Evolutionary conservation across 192 early-diverging fungal species (phyloP), one percentile per base, ranked within the genome.

Genomic region (Coemansia sp.): DNA sequence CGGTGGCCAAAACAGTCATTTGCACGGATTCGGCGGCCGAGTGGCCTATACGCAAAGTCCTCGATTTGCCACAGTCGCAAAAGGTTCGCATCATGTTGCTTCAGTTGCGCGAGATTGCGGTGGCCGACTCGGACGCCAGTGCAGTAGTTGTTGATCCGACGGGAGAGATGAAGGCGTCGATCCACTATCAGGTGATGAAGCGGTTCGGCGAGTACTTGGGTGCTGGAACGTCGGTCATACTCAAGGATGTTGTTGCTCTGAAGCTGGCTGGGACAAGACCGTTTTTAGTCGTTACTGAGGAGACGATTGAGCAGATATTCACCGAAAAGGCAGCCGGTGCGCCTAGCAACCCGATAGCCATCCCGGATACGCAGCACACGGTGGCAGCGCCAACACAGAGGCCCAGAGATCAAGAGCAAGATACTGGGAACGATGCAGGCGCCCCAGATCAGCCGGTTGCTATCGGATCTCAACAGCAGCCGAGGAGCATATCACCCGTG

Each of bases 131-230:
- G 0, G 76, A 83, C 35, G 70, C 70, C 5, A 65, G 63, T 34
- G 74, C 64, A 5, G 59, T 72, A 36, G 34, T 79, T 3, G 73
- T 76, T 14, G 81, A 83, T 38, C 81, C 81, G 2, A 79, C 81
- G 0, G 81, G 81, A 33, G 73, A 75, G 60, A 74, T 80, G 55
- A 22, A 54, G 3, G 77, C 72, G 13, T 80, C 77, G n/a, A 69
- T 80, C n/a, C 77, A 80, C 49, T 23, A 50, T 1, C 62, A 50
- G 34, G 73, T 80, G 3, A 62, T 75, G 58, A 62, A 59, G 13
- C 64, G 69, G 10, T 66, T 75, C 6, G 56, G 58, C 11, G 29
- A 70, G 11, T 70, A 67, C 38, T 46, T 74, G 23, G 69, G 48
- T 15, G 73, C 59, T 23, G 77, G 73, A 13, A 66, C 71, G 9